Percentiles rank a stretch among this genome's conserved stretches.
phyloP scores from a whole-genome alignment of 1,284 basidiomycete genomes.

The Pholiota adiposa region DNA sequence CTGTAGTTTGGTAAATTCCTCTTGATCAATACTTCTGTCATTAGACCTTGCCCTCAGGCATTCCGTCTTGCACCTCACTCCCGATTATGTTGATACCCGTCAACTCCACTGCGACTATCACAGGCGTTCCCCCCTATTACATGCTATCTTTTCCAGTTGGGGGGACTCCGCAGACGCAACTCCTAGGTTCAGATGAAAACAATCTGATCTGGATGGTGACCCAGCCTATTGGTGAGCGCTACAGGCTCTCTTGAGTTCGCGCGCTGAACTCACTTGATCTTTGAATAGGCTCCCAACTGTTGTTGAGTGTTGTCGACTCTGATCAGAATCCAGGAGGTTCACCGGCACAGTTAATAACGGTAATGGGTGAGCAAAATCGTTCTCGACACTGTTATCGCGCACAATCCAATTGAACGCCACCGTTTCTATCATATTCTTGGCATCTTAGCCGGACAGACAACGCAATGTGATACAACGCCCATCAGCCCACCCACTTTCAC shows the following conservation, averaged over 20 bases:
- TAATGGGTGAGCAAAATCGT: conserved; percentile 33
- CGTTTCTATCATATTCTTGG: not conserved
- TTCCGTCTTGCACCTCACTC: conserved; percentile 22
- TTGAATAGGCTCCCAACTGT: conserved; percentile 41
- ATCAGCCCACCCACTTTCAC: conserved; percentile 36
- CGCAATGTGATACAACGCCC: conserved; percentile 38
- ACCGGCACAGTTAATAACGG: conserved; percentile 34
- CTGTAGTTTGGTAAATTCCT: not conserved
- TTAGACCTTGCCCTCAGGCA: conserved; percentile 16
- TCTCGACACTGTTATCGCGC: not conserved
- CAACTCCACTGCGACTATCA: conserved; percentile 14
- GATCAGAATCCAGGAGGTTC: conserved; percentile 46
- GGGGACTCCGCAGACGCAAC: conserved; percentile 43
- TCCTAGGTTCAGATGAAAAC: conserved; percentile 41
- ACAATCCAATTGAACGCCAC: not conserved
- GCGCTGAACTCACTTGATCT: not conserved
- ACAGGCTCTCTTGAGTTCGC: not conserved
- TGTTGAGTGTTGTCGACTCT: conserved; percentile 50
- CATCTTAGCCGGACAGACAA: conserved; percentile 36
- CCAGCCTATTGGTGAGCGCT: conserved; percentile 44
- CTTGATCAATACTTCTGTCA: not conserved
- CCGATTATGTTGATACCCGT: conserved; percentile 21
- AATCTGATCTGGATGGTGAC: conserved; percentile 47
- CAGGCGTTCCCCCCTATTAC: conserved; percentile 49
- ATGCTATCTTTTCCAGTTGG: conserved; percentile 49